phyloP scores from a whole-genome alignment of 345 rosid species.

The Trapa bicornis region DNA sequence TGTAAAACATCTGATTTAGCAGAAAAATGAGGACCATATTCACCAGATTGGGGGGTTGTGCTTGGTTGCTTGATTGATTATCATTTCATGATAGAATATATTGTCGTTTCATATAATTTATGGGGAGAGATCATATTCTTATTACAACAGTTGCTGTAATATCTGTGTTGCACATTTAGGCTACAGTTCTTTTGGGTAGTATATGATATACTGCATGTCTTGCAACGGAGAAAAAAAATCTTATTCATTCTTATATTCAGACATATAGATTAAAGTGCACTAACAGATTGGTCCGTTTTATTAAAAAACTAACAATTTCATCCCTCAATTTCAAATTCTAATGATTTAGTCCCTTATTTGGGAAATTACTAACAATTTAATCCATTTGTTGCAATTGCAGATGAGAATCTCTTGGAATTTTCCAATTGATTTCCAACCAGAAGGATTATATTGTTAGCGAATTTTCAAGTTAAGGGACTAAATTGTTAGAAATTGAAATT shows the following conservation, averaged over 20 bases:
- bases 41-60: neutral
- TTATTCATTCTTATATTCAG: neutral
- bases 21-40: neutral
- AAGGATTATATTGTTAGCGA: no score
- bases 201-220: neutral
- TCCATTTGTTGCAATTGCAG: no score
- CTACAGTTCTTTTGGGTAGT: neutral
- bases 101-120: neutral
- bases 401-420: no score
- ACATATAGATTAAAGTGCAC: no score
- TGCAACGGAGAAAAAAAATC: neutral
- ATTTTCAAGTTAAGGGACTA: no score
- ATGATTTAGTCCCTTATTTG: no score
- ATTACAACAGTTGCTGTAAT: neutral
- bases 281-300: no score
- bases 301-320: no score
- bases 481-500: no score
- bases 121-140: neutral
- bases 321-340: no score
- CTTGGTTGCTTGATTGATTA: neutral
- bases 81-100: neutral
- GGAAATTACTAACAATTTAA: no score
- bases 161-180: neutral
- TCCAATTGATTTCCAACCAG: no score
- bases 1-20: neutral